Base-by-base conservation (phyloP, 208 protist species). In the Acanthamoeba quina region DNA sequence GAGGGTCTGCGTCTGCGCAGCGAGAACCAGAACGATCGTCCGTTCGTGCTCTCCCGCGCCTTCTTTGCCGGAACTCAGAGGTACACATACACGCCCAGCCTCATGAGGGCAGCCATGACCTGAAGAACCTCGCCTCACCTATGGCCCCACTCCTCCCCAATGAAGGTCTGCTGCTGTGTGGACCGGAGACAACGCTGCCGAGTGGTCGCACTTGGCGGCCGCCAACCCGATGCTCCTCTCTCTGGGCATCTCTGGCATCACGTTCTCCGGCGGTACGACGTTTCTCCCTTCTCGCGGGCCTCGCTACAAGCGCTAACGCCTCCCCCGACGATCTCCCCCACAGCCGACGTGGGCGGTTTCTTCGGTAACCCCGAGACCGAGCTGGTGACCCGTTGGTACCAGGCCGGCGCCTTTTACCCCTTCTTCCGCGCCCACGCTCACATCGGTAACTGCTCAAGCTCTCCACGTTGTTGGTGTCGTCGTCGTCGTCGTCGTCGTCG, bases 11-110 rank as follows among this genome's bases (percentile, higher is more conserved):
- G 98, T 15, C 90, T 97, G 52, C 95, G 98, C 34, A 97, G 92
- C 47, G 88, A 70, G 19, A 93, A 93, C 13, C 31, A 95, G 19
- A 96, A 95, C 41, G 97, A 98, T 85, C 98, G 99, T 3, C 99
- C 99, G 24, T 99, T 99, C 94, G 98, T 99, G 58, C 98, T 99
- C 17, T 98, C 99, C n/a, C 98, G 99, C 92, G 98, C 99, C 54
- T 99, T 99, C 97, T 99, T 99, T 96, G 97, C 99, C 24, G 99
- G 99, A 17, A 98, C 98, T 15, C 99, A 99, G 97, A 97, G 98
- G 66, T 99, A 99, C 96, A n/a, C n/a, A n/a, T n/a, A 98, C 99
- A 21, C n/a, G 34, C 37, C 5, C 10, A 5, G 34, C 11, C 41
- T 52, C 17, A 5, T 15, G 41, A n/a, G n/a, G n/a, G n/a, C n/a